These are phyloP conservation scores for Paecilomyces fulvus DNA, from an alignment of 2,329 filamentous ascomycete genomes.

Conservation along the genomic window DNA sequence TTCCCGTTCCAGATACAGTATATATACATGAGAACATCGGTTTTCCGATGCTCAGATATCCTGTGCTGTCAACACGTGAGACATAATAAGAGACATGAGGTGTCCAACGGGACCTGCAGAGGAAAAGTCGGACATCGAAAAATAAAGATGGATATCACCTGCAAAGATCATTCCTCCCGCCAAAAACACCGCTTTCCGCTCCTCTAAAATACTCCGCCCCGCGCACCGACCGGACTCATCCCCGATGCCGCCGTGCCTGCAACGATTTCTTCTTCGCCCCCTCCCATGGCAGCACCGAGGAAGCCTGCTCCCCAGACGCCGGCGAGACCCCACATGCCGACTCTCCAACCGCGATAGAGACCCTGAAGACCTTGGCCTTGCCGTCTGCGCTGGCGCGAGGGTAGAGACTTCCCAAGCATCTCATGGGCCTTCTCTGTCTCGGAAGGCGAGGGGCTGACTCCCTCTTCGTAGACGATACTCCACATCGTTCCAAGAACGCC, in stretches of 20 bases:
- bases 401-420: conserved; percentile 30
- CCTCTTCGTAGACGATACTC: conserved; percentile 76
- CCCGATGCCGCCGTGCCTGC: conserved; percentile 8
- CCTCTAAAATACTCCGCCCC: background rate
- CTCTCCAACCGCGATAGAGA: conserved; percentile 50
- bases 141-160: background rate
- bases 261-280: conserved; percentile 27
- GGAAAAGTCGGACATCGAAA: background rate
- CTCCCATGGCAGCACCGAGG: conserved; percentile 28
- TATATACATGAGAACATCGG: background rate
- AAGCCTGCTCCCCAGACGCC: conserved; percentile 46
- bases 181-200: background rate
- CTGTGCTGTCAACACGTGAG: background rate
- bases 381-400: conserved; percentile 31
- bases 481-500: conserved; percentile 92
- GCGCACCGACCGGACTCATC: background rate
- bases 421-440: conserved; percentile 35
- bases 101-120: background rate
- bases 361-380: conserved; percentile 49
- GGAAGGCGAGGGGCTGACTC: conserved; percentile 39
- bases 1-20: background rate
- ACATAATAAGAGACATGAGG: background rate
- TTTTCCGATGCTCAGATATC: background rate
- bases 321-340: conserved; percentile 47
- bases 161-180: background rate